Base-by-base conservation (phyloP, 163 green algal species). In the Chlamydomonas reinhardtii region DNA sequence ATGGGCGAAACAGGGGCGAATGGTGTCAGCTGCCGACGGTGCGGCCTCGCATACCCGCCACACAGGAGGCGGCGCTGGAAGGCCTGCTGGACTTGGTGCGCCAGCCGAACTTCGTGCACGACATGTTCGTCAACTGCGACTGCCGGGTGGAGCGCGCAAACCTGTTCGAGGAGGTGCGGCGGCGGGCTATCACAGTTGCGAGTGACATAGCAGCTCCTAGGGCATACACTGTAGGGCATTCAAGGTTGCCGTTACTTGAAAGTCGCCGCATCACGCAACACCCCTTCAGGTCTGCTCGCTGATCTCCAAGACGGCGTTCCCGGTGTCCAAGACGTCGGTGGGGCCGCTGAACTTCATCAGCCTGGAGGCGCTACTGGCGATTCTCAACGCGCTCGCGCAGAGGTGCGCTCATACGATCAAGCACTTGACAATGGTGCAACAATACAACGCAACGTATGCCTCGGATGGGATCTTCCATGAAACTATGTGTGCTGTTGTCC, bases 41-140 rank as follows among this genome's bases (percentile, higher is more conserved):
- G n/a, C n/a, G n/a, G n/a, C n/a, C n/a, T n/a, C n/a, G n/a, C n/a
- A n/a, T n/a, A n/a, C n/a, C 14, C 14, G 9, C 48, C 14, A 19
- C 9, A 56, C 96, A 99, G 92, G 95, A 98, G 78, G 95, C 94
- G 25, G 97, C 97, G 31, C 87, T 99, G 66, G 97, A 99, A 90
- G 93, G 93, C 4, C 74, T 99, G 29, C 92, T 99, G n/a, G 97
- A 99, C 88, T 94, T 99, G 25, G 97, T 94, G 83, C 93, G 93
- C 17, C 95, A 98, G 80, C 94, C 96, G 29, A 87, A 88, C 37
- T 99, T 99, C 86, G 86, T 98, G 48, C 89, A 92, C 24, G 94
- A 98, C 56, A 92, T 96, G 25, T 99, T 96, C 88, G 88, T 95
- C 68, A 98, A 98, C 84, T 93, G 96, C 81, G 89, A 92, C 84